These are phyloP conservation scores for Capsella bursapastoris DNA, from an alignment of 345 rosid species.

Conservation along the genomic window DNA sequence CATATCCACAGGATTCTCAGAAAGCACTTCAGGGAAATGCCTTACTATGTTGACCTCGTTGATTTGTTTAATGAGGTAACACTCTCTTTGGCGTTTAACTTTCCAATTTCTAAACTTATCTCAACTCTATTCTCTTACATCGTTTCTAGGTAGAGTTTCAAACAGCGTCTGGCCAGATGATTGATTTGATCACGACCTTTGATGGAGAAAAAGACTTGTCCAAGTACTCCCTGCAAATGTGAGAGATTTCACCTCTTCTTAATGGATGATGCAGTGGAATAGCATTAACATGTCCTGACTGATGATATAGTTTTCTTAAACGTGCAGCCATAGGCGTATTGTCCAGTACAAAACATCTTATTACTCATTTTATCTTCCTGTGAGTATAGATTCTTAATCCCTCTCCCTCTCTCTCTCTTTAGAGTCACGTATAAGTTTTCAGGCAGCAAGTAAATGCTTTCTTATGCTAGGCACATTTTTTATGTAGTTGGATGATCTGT, in stretches of 20 bases:
- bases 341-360: constrained; percentile 82
- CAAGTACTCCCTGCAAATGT: constrained; percentile 57
- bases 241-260: background rate
- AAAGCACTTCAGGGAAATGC: constrained; percentile 57
- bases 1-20: constrained; percentile 66
- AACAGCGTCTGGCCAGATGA: constrained; percentile 80
- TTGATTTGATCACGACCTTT: constrained; percentile 73
- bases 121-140: background rate
- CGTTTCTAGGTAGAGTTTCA: constrained; percentile 74
- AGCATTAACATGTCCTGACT: constrained; percentile 1
- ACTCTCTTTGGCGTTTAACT: constrained; percentile 2
- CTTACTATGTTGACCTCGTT: constrained; percentile 65
- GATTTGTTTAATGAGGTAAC: constrained; percentile 69
- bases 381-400: constrained; percentile 47
- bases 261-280: background rate
- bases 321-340: constrained; percentile 74
- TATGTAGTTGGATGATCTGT: background rate
- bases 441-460: background rate
- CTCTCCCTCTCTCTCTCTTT: background rate
- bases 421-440: constrained; percentile 3
- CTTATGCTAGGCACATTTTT: background rate
- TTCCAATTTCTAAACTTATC: background rate
- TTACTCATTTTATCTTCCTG: constrained; percentile 87
- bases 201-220: constrained; percentile 75
- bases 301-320: constrained; percentile 25